phyloP scores from a whole-genome alignment of 2,329 filamentous ascomycete genomes.

The Aspergillus fischeri region DNA sequence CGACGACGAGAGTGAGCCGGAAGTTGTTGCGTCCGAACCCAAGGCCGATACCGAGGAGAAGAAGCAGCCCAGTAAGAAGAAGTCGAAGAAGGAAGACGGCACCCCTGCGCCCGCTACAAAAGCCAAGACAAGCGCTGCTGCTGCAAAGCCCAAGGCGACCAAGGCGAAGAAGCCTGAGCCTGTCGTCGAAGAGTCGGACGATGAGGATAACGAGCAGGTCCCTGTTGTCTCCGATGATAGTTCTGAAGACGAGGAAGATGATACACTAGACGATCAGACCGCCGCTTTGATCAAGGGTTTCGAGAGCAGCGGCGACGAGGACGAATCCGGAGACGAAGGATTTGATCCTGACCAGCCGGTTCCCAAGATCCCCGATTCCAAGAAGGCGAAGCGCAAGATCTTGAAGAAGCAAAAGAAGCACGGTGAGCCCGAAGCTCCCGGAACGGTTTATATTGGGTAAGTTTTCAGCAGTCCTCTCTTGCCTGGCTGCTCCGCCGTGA shows the following conservation, averaged over 20 bases:
- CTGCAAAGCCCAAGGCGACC: slow-evolving; percentile 37
- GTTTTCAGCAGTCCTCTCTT: slow-evolving; percentile 18
- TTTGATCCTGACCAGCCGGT: slow-evolving; percentile 43
- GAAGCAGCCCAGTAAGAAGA: slow-evolving; percentile 47
- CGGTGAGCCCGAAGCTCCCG: slow-evolving; percentile 50
- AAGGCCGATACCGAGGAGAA: slow-evolving; percentile 19
- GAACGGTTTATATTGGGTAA: slow-evolving; percentile 79
- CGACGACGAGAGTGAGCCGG: slow-evolving; percentile 35
- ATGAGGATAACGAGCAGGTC: slow-evolving; percentile 26
- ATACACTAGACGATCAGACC: slow-evolving; percentile 50
- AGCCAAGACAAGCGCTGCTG: slow-evolving; percentile 15
- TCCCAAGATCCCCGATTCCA: slow-evolving; percentile 42
- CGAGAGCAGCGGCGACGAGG: slow-evolving; percentile 52
- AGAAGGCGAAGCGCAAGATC: slow-evolving; percentile 48
- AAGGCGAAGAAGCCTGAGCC: slow-evolving; percentile 46
- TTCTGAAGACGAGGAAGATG: slow-evolving; percentile 29
- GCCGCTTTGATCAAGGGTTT: slow-evolving; percentile 52
- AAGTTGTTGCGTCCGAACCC: slow-evolving; percentile 15
- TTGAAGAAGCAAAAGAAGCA: slow-evolving; percentile 49
- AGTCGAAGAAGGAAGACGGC: slow-evolving; percentile 34
- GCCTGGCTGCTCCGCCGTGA: not conserved
- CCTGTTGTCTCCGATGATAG: slow-evolving; percentile 16
- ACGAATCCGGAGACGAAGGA: slow-evolving; percentile 45
- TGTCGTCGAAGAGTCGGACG: slow-evolving; percentile 33
- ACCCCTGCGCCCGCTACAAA: slow-evolving; percentile 28